Conservation (phyloP, 768 basidiomycete genomes). For the Trametes coccinea region DNA sequence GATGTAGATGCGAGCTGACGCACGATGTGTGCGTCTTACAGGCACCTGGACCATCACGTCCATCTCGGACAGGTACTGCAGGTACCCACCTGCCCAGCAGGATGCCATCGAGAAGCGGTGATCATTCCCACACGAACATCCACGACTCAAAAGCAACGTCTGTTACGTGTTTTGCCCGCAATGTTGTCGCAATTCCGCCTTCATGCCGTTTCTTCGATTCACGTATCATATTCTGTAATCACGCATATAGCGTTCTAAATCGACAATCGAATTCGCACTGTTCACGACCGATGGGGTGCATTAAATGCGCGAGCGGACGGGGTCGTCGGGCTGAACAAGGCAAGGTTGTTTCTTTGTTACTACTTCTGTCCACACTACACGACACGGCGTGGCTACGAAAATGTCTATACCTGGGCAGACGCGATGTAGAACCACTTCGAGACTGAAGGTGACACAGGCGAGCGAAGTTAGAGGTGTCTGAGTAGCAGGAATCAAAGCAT, state of each 20-base stretch:
- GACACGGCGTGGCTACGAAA: slow-evolving; percentile 15
- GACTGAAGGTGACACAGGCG: slow-evolving; percentile 42
- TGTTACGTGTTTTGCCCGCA: neutral
- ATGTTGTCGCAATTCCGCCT: slow-evolving; percentile 1
- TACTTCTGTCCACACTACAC: slow-evolving; percentile 16
- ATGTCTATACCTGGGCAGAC: slow-evolving; percentile 68
- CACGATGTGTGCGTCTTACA: slow-evolving; percentile 29
- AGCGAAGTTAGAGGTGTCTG: neutral
- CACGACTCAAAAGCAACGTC: neutral
- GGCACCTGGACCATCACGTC: slow-evolving; percentile 93
- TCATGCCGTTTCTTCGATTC: neutral
- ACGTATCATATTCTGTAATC: neutral
- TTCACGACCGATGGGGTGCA: neutral
- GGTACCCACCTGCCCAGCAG: slow-evolving; percentile 77
- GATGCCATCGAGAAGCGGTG: slow-evolving; percentile 44
- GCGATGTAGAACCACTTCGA: slow-evolving; percentile 96
- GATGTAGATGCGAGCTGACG: neutral
- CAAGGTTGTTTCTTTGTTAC: slow-evolving; percentile 15
- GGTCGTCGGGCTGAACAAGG: slow-evolving; percentile 12
- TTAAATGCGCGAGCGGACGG: slow-evolving; percentile 7
- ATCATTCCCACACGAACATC: slow-evolving; percentile 4
- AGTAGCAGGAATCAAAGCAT: neutral
- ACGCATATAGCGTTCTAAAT: neutral
- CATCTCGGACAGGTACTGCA: slow-evolving; percentile 86
- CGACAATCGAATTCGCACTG: neutral